Evolutionary conservation across 73 alveolate species (phyloP).

Genomic region (Strombidium stylifer): DNA sequence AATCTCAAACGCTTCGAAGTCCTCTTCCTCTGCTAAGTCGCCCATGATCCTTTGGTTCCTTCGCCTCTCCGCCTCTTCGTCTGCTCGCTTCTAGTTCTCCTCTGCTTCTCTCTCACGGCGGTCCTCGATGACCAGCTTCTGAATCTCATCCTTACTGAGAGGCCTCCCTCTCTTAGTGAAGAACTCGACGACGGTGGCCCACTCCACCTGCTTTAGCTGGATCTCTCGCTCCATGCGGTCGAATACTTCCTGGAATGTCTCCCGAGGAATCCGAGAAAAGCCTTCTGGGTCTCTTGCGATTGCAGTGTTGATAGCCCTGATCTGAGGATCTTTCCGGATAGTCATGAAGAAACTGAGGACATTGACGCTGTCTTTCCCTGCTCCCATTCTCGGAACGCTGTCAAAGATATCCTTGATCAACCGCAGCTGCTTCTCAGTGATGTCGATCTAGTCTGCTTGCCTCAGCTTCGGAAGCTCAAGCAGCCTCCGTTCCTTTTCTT

Average conservation of each 20-base stretch:
- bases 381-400: not conserved
- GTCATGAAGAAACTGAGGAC: conserved; percentile 39
- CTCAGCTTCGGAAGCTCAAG: conserved; percentile 41
- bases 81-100: conserved; percentile 3
- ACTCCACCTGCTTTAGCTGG: conserved; percentile 53
- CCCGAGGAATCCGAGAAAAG: conserved; percentile 49
- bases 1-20: conserved; percentile 6
- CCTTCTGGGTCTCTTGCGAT: conserved; percentile 66
- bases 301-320: conserved; percentile 27
- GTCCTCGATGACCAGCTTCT: conserved; percentile 28
- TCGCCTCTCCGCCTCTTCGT: conserved; percentile 34
- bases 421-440: conserved; percentile 34
- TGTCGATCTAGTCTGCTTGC: conserved; percentile 47
- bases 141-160: conserved; percentile 55
- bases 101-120: conserved; percentile 26
- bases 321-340: conserved; percentile 27
- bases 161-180: conserved; percentile 88
- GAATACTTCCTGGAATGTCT: conserved; percentile 64
- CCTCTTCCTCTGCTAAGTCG: conserved; percentile 21
- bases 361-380: conserved; percentile 9
- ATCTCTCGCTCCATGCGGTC: conserved; percentile 73
- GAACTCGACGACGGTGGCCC: conserved; percentile 69
- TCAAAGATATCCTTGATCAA: conserved; percentile 53
- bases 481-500: conserved; percentile 40
- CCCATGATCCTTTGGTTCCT: conserved; percentile 29